Percentiles rank a stretch among this genome's conserved stretches.
phyloP scores from a whole-genome alignment of 1,284 basidiomycete genomes.

The Melampsora allii-populina region DNA sequence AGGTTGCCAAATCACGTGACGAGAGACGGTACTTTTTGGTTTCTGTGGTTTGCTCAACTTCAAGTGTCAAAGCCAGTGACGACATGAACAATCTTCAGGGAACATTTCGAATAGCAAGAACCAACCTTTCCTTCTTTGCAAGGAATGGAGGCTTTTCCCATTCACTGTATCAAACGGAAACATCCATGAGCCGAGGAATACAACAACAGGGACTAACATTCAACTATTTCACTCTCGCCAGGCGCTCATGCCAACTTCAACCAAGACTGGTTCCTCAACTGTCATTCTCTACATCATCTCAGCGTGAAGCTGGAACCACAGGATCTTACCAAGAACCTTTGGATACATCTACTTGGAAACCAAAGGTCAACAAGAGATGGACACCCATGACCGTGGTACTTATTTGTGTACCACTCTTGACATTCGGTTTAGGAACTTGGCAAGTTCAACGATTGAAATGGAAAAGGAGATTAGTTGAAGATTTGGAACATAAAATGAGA shows the following conservation, averaged over 20 bases:
- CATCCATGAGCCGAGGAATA: neutral
- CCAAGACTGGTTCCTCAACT: neutral
- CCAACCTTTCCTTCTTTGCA: too few relatives aligned
- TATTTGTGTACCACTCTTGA: slow-evolving; percentile 82
- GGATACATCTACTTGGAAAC: slow-evolving; percentile 27
- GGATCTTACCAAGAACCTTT: slow-evolving; percentile 16
- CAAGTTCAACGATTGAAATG: slow-evolving; percentile 84
- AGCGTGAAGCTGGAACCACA: neutral
- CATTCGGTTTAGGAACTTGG: slow-evolving; percentile 90
- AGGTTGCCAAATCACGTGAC: too few relatives aligned
- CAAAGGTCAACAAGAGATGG: slow-evolving; percentile 52
- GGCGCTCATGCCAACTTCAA: too few relatives aligned
- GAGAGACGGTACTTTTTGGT: too few relatives aligned
- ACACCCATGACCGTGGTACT: slow-evolving; percentile 63
- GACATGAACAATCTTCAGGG: too few relatives aligned
- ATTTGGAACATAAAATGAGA: slow-evolving; percentile 84
- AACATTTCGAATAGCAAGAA: too few relatives aligned
- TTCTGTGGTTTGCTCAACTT: too few relatives aligned
- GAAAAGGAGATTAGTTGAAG: slow-evolving; percentile 92
- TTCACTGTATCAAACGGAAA: neutral
- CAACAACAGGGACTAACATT: too few relatives aligned
- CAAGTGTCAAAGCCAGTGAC: too few relatives aligned
- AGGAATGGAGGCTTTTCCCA: neutral
- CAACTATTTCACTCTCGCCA: too few relatives aligned
- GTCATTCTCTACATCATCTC: neutral